Evolutionary conservation across 495 filamentous ascomycete species (phyloP).

Genomic region (Podospora conica): DNA sequence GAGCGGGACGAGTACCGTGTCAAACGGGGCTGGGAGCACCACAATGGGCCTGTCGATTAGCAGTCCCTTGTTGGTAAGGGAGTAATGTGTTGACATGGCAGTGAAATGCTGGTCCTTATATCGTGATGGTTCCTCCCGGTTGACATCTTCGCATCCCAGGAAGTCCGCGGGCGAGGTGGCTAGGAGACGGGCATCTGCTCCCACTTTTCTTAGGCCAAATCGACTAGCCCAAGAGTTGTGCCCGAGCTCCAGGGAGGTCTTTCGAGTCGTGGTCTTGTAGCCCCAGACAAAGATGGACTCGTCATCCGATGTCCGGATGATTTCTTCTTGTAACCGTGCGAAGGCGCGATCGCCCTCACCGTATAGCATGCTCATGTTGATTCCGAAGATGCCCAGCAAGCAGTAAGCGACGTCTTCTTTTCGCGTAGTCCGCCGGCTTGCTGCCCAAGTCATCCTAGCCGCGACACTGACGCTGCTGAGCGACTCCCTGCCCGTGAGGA

Average conservation of each 20-base stretch:
- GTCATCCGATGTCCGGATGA: conserved; percentile 22
- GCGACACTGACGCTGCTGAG: conserved; percentile 11
- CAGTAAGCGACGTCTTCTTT: conserved; percentile 33
- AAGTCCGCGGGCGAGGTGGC: not conserved
- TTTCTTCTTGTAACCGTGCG: conserved; percentile 24
- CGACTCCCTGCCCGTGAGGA: not conserved
- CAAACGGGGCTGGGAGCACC: not conserved
- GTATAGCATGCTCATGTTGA: conserved; percentile 34
- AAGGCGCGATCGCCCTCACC: conserved; percentile 29
- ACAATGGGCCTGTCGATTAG: not conserved
- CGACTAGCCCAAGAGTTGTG: no score
- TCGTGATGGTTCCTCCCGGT: no score
- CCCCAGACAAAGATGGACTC: conserved; percentile 29
- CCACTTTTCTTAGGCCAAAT: no score
- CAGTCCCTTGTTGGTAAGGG: not conserved
- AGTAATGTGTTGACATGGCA: not conserved
- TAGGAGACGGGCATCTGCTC: no score
- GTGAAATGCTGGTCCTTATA: no score
- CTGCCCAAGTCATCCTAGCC: conserved; percentile 32
- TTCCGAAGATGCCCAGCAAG: conserved; percentile 29
- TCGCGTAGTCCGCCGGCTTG: conserved; percentile 20
- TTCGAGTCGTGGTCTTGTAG: no score
- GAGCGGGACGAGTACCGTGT: not conserved
- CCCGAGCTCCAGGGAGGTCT: no score
- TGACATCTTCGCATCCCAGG: not conserved